Evolutionary conservation across 1,139 yeast species (phyloP).

Genomic region (Taphrina deformans): DNA sequence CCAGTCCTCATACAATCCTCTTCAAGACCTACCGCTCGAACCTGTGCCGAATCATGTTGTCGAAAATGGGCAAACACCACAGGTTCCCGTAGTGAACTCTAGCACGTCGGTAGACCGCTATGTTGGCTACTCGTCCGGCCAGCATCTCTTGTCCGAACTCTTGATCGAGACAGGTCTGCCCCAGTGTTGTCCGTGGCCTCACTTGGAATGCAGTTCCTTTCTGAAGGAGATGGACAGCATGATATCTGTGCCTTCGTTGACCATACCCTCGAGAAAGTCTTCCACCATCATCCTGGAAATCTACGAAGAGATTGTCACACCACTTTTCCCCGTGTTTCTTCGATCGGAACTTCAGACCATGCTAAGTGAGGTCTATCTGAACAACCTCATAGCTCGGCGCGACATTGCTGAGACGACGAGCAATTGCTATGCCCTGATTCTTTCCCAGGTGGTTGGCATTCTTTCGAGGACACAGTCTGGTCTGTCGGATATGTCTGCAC

Average conservation of each 20-base stretch:
- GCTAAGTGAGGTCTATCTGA: constrained; percentile 17
- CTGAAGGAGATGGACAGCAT: constrained; percentile 2
- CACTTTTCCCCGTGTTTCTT: constrained; percentile 8
- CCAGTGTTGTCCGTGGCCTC: constrained; percentile 16
- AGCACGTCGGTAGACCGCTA: background rate
- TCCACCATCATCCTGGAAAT: constrained; percentile 9
- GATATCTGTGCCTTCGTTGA: background rate
- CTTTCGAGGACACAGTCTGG: constrained; percentile 4
- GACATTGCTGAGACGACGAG: constrained; percentile 13
- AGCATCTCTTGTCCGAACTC: background rate
- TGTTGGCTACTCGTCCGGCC: constrained; percentile 25
- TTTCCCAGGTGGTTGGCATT: constrained; percentile 7
- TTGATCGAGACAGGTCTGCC: constrained; percentile 4
- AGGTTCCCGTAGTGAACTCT: background rate
- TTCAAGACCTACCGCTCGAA: background rate
- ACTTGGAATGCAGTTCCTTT: constrained; percentile 1
- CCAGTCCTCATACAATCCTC: background rate
- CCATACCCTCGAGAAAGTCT: constrained; percentile 18
- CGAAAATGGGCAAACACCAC: background rate
- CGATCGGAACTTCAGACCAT: constrained; percentile 7
- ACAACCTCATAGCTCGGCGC: constrained; percentile 10
- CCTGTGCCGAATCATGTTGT: background rate
- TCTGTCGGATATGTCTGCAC: background rate
- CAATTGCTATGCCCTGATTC: constrained; percentile 13
- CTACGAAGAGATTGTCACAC: constrained; percentile 10